Percentiles rank a stretch among this genome's conserved stretches.
Conservation (phyloP, 768 basidiomycete species). For the Podaxis sp. region DNA sequence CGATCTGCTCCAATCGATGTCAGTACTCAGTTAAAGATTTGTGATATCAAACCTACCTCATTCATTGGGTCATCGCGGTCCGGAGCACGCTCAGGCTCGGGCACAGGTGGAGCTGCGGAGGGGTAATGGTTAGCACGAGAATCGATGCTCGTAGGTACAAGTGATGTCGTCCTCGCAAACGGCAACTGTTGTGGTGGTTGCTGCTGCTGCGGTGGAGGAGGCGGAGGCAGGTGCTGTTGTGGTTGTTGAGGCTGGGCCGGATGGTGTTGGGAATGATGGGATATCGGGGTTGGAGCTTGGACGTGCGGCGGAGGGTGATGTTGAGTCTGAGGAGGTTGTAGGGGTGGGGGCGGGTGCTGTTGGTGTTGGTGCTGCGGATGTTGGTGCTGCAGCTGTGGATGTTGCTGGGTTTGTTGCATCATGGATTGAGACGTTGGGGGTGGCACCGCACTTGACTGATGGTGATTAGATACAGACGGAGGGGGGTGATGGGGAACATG, state of each 20-base stretch:
- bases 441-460: constrained; percentile 41
- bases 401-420: constrained; percentile 38
- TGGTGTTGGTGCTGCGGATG: constrained; percentile 27
- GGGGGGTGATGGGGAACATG: constrained; percentile 26
- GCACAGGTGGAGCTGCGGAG: constrained; percentile 17
- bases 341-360: constrained; percentile 23
- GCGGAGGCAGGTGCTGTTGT: constrained; percentile 18
- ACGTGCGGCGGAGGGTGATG: constrained; percentile 30
- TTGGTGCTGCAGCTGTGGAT: constrained; percentile 23
- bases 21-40: constrained; percentile 14
- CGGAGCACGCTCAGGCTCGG: constrained; percentile 36
- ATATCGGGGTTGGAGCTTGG: constrained; percentile 23
- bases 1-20: constrained; percentile 41
- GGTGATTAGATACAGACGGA: constrained; percentile 32
- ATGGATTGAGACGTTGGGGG: constrained; percentile 41
- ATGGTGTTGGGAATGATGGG: constrained; percentile 22
- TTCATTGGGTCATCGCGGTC: constrained; percentile 40
- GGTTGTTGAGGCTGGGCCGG: constrained; percentile 25
- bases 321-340: constrained; percentile 25
- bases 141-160: constrained; percentile 26
- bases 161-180: constrained; percentile 22
- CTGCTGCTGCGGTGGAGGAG: constrained; percentile 17
- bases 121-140: constrained; percentile 17
- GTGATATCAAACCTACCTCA: constrained; percentile 34
- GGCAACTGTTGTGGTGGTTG: constrained; percentile 19